phyloP scores from a whole-genome alignment of 305 asterid genomes.

The Caryopteris hybrid region DNA sequence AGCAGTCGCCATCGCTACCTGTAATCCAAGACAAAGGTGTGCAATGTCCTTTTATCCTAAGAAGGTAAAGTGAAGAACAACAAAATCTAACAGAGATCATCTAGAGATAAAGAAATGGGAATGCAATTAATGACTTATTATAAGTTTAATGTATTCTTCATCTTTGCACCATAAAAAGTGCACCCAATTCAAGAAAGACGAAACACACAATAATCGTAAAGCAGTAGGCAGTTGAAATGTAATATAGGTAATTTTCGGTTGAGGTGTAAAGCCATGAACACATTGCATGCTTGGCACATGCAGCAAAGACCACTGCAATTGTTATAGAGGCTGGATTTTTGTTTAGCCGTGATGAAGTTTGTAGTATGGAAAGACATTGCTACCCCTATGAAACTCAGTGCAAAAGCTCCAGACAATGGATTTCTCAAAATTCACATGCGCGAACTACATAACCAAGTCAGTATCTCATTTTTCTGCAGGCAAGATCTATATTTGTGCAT shows the following conservation, averaged over 20 bases:
- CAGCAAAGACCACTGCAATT: too few relatives aligned
- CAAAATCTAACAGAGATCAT: neutral
- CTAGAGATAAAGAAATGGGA: neutral
- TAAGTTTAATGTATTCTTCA: neutral
- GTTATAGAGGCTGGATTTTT: too few relatives aligned
- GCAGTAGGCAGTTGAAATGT: too few relatives aligned
- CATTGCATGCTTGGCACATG: too few relatives aligned
- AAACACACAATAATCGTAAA: neutral
- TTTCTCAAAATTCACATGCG: neutral
- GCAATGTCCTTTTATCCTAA: conserved; percentile 24
- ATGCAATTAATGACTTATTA: neutral
- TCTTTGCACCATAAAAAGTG: neutral
- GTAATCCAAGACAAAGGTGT: conserved; percentile 11
- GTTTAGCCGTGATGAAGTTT: too few relatives aligned
- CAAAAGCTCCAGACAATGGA: neutral
- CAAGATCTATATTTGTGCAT: too few relatives aligned
- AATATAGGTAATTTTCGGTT: too few relatives aligned
- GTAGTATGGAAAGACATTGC: neutral
- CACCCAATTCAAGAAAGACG: neutral
- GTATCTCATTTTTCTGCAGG: neutral
- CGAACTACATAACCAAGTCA: too few relatives aligned
- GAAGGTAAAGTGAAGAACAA: neutral
- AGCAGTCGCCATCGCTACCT: conserved; percentile 98
- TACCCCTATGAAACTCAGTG: neutral
- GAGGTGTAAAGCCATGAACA: too few relatives aligned